Conservation (phyloP, 331 rosid genomes). For the Saraca asoca region DNA sequence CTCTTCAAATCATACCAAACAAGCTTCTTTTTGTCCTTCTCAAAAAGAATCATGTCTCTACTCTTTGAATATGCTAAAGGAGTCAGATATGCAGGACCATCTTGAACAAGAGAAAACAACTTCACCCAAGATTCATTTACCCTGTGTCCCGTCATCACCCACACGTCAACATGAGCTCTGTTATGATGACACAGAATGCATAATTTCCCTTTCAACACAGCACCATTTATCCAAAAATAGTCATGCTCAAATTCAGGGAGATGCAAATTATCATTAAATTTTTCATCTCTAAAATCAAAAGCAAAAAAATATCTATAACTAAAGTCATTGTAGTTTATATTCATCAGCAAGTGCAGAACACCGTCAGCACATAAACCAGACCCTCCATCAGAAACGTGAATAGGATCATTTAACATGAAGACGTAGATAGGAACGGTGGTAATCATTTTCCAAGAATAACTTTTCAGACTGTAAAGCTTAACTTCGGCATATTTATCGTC, state of each 20-base stretch:
- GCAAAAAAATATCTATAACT: too few relatives aligned
- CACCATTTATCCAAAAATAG: background rate
- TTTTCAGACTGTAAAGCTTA: background rate
- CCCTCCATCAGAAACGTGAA: background rate
- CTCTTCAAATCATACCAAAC: background rate
- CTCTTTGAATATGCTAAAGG: background rate
- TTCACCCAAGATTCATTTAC: background rate
- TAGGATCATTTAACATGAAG: background rate
- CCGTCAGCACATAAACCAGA: background rate
- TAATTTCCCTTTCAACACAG: background rate
- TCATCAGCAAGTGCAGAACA: background rate
- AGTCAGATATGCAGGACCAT: background rate
- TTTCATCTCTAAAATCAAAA: background rate
- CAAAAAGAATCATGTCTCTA: background rate
- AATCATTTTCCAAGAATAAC: background rate
- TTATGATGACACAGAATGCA: background rate
- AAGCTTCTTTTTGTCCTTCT: background rate
- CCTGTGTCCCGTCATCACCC: too few relatives aligned
- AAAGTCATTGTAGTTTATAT: background rate
- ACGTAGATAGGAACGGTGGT: background rate
- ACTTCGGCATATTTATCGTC: background rate
- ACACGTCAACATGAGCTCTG: background rate
- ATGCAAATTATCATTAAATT: background rate
- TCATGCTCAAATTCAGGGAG: background rate
- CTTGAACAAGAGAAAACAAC: background rate